Percentiles rank a stretch among this genome's conserved stretches.
Evolutionary conservation across 169 alveolate genomes (phyloP).

Genomic region (Cryptosporidium tyzzeri): DNA sequence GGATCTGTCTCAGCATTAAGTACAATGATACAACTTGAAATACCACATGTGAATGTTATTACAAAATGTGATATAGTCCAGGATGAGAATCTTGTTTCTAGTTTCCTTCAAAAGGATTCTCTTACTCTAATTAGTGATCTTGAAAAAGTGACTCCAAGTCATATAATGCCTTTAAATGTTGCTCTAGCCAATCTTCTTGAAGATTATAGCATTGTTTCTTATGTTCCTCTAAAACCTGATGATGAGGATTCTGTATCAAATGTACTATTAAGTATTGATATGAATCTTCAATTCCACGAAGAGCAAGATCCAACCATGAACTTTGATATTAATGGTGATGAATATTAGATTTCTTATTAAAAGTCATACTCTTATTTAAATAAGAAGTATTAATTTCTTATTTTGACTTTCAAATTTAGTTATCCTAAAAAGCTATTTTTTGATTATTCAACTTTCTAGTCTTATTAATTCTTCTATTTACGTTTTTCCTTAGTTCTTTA

Average conservation of each 20-base stretch:
- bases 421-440: background rate
- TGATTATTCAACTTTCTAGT: background rate
- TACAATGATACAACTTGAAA: constrained; percentile 94
- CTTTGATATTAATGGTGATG: constrained; percentile 39
- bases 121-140: constrained; percentile 37
- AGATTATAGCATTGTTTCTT: constrained; percentile 65
- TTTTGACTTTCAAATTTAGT: background rate
- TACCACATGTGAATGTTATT: constrained; percentile 94
- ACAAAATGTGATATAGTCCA: constrained; percentile 94
- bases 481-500: background rate
- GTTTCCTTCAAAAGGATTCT: constrained; percentile 55
- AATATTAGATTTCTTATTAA: background rate
- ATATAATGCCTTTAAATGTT: constrained; percentile 60
- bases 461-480: background rate
- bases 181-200: constrained; percentile 70
- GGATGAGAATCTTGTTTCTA: constrained; percentile 78
- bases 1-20: constrained; percentile 94
- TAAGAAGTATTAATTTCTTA: background rate
- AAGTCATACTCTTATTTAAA: background rate
- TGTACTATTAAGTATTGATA: constrained; percentile 42
- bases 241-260: constrained; percentile 57
- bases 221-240: constrained; percentile 61
- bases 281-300: constrained; percentile 67
- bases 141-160: constrained; percentile 63
- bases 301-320: constrained; percentile 64